Conservation (phyloP, 257 asterid genomes). For the Przewalskia tangutica region DNA sequence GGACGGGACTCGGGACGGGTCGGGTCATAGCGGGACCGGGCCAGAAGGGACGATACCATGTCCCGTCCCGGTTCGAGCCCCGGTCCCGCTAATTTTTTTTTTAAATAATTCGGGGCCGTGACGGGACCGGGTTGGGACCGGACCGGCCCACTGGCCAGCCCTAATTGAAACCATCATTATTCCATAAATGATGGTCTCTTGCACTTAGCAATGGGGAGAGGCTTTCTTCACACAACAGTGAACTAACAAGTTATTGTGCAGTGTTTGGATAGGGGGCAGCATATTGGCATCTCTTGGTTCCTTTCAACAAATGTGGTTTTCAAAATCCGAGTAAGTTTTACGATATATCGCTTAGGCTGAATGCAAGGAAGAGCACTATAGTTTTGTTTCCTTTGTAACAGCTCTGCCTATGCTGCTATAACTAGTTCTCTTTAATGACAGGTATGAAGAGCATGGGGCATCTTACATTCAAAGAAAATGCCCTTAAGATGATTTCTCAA, state of each 20-base stretch:
- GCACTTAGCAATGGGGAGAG: background rate
- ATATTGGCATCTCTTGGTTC: constrained; percentile 98
- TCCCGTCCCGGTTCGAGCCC: no score
- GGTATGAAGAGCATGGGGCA: constrained; percentile 92
- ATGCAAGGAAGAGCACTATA: background rate
- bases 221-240: background rate
- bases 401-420: background rate
- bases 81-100: no score
- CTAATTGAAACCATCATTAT: background rate
- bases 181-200: background rate
- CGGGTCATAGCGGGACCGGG: no score
- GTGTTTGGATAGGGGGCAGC: constrained; percentile 99
- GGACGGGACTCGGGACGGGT: no score
- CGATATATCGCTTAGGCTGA: background rate
- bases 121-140: no score
- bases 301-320: constrained; percentile 99
- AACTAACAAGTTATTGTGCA: constrained; percentile 20
- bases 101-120: no score
- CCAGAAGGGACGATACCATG: no score
- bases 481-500: constrained; percentile 31
- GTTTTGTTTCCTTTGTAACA: background rate
- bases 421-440: constrained; percentile 9
- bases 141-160: no score
- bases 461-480: constrained; percentile 84
- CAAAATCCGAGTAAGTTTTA: constrained; percentile 81